A percentile compares a stretch with the other conserved stretches of the same genome.
Conservation (phyloP, 1,139 yeast species). For the Candida neerlandica region DNA sequence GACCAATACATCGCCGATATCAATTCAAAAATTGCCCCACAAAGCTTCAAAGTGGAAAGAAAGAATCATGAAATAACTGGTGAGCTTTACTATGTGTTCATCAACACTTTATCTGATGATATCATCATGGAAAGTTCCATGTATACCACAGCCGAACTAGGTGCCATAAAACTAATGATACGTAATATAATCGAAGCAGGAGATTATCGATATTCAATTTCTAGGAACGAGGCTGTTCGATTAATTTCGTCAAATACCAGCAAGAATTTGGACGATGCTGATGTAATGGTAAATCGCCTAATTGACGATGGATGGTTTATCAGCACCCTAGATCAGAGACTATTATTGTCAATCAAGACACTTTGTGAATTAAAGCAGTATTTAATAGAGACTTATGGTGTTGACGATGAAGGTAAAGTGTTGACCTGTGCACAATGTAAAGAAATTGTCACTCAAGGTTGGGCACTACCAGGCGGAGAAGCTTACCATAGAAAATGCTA, state of each 20-base stretch:
- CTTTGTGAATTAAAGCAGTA: conserved; percentile 51
- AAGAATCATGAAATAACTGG: conserved; percentile 39
- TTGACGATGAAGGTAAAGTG: conserved; percentile 40
- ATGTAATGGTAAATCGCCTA: conserved; percentile 37
- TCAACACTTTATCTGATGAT: conserved; percentile 45
- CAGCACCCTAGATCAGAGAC: conserved; percentile 26
- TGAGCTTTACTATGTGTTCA: conserved; percentile 37
- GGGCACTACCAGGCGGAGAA: conserved; percentile 19
- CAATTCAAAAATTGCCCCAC: conserved; percentile 37
- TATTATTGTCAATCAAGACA: conserved; percentile 43
- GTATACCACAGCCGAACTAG: conserved; percentile 51
- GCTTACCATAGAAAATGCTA: conserved; percentile 53
- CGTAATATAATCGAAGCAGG: conserved; percentile 45
- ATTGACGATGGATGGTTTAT: conserved; percentile 59
- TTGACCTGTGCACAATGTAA: conserved; percentile 54
- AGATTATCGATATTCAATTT: conserved; percentile 29
- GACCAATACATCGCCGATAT: conserved; percentile 36
- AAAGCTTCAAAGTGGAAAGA: conserved; percentile 50
- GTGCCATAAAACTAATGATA: conserved; percentile 48
- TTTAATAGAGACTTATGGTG: conserved; percentile 47
- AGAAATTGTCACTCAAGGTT: conserved; percentile 61
- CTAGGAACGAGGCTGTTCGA: conserved; percentile 33
- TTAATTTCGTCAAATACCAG: conserved; percentile 24
- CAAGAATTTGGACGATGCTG: conserved; percentile 34
- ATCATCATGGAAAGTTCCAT: conserved; percentile 43